Evolutionary conservation across 176 grass and related monocot species (phyloP).

Genomic region (Leersia perrieri): DNA sequence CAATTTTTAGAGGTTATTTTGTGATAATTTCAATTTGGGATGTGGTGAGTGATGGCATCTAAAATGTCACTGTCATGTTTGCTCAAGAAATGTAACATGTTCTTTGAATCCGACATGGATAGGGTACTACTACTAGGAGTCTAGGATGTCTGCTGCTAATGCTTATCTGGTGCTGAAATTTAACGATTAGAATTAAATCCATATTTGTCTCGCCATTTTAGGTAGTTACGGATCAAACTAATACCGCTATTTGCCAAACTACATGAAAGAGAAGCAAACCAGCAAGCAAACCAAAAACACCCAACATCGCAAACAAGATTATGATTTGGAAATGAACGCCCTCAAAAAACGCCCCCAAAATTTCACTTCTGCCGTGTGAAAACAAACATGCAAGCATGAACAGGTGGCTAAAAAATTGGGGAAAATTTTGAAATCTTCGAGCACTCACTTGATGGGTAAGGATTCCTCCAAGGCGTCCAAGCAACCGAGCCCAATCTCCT

Average conservation of each 20-base stretch:
- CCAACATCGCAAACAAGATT: not conserved
- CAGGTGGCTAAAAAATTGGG: not conserved
- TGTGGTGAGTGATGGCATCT: not conserved
- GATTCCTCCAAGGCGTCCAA: constrained; percentile 57
- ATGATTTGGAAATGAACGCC: not conserved
- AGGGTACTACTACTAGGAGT: not conserved
- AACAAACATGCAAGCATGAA: not conserved
- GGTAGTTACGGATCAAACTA: not conserved
- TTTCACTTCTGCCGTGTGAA: not conserved
- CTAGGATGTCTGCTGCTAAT: not conserved
- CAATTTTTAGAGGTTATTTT: not conserved
- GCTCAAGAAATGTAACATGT: not conserved
- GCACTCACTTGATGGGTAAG: constrained; percentile 69
- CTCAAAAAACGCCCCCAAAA: not conserved
- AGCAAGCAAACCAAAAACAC: not conserved
- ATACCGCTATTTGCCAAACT: not conserved
- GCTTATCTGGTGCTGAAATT: not conserved
- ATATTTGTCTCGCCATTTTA: not conserved
- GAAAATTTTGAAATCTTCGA: not conserved
- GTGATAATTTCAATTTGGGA: not conserved
- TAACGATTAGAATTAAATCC: not conserved
- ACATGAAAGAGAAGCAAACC: not conserved
- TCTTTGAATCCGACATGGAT: not conserved
- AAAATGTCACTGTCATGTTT: not conserved
- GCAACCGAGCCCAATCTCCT: constrained; percentile 27